Conservation (phyloP, 495 filamentous ascomycete species). For the Cryomyces minteri region DNA sequence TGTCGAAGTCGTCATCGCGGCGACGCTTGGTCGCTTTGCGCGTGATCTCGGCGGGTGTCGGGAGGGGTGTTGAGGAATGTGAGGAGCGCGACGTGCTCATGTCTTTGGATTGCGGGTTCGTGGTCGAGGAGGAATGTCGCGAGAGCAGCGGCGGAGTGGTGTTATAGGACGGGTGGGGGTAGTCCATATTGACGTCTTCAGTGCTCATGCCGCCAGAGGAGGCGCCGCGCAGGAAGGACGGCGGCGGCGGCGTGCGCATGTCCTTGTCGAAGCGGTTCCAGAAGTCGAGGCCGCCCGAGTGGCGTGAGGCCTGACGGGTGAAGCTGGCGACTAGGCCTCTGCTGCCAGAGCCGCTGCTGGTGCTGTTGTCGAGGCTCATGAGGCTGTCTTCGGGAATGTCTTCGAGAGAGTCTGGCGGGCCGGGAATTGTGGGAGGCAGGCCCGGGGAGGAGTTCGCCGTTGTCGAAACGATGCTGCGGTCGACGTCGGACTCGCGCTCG, state of each 20-base stretch:
- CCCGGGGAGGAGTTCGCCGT: conserved; percentile 29
- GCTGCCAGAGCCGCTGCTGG: conserved; percentile 1
- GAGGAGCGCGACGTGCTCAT: conserved; percentile 17
- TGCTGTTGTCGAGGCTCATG: conserved; percentile 39
- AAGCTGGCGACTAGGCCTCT: conserved; percentile 27
- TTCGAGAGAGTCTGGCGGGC: conserved; percentile 22
- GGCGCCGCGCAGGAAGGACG: conserved; percentile 32
- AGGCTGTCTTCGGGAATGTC: conserved; percentile 40
- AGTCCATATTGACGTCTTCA: conserved; percentile 65
- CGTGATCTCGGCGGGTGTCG: conserved; percentile 45
- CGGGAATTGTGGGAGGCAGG: conserved; percentile 20
- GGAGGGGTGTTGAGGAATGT: conserved; percentile 28
- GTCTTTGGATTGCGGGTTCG: conserved; percentile 6
- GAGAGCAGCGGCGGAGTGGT: conserved; percentile 1
- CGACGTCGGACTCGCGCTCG: conserved; percentile 39
- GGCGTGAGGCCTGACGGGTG: conserved; percentile 48
- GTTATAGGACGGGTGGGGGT: conserved; percentile 26
- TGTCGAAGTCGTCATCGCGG: conserved; percentile 83
- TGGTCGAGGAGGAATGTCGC: conserved; percentile 12
- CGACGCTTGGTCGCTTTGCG: conserved; percentile 50
- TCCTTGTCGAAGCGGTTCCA: conserved; percentile 60
- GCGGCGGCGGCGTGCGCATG: conserved; percentile 47
- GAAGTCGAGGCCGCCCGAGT: conserved; percentile 54
- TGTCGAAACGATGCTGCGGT: conserved; percentile 25
- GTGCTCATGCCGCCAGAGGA: conserved; percentile 48